phyloP scores from a whole-genome alignment of 2,329 filamentous ascomycete species.

The Oidium heveae region DNA sequence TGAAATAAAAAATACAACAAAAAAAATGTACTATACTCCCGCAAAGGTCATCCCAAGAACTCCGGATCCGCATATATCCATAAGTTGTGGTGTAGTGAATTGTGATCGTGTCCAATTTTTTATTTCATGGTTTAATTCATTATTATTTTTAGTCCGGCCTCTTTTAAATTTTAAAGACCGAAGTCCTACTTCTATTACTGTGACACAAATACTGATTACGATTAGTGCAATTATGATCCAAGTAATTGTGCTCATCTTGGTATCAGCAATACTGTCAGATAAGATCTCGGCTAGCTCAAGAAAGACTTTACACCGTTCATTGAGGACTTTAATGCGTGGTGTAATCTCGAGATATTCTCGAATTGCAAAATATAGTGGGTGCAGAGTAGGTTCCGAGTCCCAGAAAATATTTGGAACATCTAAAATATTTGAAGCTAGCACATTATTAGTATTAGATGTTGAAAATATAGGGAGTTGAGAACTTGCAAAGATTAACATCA shows the following conservation, averaged over 20 bases:
- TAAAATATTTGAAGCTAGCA: conserved; percentile 68
- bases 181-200: conserved; percentile 66
- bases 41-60: no score
- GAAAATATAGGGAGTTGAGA: neutral
- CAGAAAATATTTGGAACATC: conserved; percentile 96
- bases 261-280: conserved; percentile 72
- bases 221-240: conserved; percentile 98
- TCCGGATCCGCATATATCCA: no score
- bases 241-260: conserved; percentile 87
- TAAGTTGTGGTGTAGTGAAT: no score
- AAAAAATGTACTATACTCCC: no score
- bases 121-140: neutral
- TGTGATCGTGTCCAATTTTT: neutral
- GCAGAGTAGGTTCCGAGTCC: conserved; percentile 85
- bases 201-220: conserved; percentile 71
- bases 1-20: no score
- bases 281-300: conserved; percentile 88
- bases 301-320: conserved; percentile 90
- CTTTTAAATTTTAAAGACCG: conserved; percentile 50
- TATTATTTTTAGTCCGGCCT: conserved; percentile 4
- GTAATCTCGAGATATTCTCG: conserved; percentile 97
- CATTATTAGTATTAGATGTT: no score
- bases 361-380: conserved; percentile 81
- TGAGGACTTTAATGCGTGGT: conserved; percentile 82
- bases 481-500: conserved; percentile 89